phyloP scores from a whole-genome alignment of 345 rosid genomes.

The Sisymbrium altissimum region DNA sequence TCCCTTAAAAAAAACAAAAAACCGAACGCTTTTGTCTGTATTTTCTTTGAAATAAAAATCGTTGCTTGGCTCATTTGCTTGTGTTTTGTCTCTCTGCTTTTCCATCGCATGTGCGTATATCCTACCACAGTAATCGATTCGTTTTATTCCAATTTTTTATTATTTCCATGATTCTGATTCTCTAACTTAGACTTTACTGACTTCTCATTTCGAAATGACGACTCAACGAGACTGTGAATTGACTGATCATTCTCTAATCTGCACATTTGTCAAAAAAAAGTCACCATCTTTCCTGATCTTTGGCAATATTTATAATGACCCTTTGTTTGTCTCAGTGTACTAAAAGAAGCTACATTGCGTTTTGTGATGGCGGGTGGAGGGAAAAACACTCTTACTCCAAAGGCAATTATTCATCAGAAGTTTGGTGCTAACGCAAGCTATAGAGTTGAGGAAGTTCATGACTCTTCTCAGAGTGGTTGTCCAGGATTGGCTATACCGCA shows the following conservation, averaged over 20 bases:
- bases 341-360: slow-evolving; percentile 18
- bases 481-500: slow-evolving; percentile 79
- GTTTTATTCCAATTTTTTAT: not conserved
- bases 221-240: not conserved
- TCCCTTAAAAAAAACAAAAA: too few relatives aligned
- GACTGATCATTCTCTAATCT: not conserved
- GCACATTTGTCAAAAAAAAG: slow-evolving; percentile 3
- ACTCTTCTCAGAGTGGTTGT: slow-evolving; percentile 57
- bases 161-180: not conserved
- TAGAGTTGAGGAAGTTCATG: slow-evolving; percentile 66
- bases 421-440: slow-evolving; percentile 69
- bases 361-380: slow-evolving; percentile 33
- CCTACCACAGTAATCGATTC: not conserved
- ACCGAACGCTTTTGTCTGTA: not conserved
- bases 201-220: not conserved
- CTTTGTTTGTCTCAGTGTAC: slow-evolving; percentile 14
- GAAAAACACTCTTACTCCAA: slow-evolving; percentile 58
- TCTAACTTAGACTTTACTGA: not conserved
- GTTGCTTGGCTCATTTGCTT: not conserved
- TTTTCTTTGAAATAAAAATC: not conserved
- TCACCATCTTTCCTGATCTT: not conserved
- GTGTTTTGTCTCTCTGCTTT: not conserved
- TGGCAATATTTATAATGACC: not conserved
- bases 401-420: slow-evolving; percentile 68
- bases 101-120: not conserved